Conservation (phyloP, 176 grass and related monocot species). For the Phoenix dactylifera region DNA sequence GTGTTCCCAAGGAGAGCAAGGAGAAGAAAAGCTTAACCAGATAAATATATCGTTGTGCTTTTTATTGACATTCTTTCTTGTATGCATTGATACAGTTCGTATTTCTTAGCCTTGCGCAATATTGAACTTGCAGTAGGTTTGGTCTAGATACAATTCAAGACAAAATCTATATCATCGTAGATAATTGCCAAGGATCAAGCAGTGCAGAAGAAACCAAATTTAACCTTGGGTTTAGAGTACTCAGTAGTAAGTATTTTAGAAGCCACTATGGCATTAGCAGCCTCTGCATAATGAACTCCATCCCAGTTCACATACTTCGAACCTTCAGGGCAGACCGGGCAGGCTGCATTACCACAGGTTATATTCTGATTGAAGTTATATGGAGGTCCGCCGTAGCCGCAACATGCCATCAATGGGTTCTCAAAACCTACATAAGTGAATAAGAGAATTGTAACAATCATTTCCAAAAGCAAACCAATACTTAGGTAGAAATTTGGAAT, state of each 20-base stretch:
- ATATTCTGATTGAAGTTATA: constrained; percentile 54
- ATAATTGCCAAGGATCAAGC: neutral
- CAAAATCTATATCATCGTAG: no score
- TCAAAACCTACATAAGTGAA: constrained; percentile 40
- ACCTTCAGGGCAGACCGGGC: constrained; percentile 42
- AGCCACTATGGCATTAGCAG: constrained; percentile 51
- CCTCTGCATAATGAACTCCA: constrained; percentile 83
- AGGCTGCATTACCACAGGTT: constrained; percentile 31
- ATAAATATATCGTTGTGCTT: no score
- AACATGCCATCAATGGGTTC: constrained; percentile 74
- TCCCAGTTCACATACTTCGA: constrained; percentile 73
- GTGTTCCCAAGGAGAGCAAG: no score
- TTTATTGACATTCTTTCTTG: no score
- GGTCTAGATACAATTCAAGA: no score
- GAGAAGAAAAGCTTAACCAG: no score
- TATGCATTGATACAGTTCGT: no score
- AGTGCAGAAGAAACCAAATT: constrained; percentile 53
- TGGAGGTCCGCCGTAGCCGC: constrained; percentile 66
- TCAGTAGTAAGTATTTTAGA: constrained; percentile 49
- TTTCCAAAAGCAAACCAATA: constrained; percentile 1
- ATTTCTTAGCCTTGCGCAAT: no score
- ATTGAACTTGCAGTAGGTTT: no score
- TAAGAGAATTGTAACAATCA: neutral
- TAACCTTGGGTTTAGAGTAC: constrained; percentile 51
- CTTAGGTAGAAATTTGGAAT: constrained; percentile 9